phyloP scores from a whole-genome alignment of 202 grass and related monocot genomes.

The Hordeum pubiflorum region DNA sequence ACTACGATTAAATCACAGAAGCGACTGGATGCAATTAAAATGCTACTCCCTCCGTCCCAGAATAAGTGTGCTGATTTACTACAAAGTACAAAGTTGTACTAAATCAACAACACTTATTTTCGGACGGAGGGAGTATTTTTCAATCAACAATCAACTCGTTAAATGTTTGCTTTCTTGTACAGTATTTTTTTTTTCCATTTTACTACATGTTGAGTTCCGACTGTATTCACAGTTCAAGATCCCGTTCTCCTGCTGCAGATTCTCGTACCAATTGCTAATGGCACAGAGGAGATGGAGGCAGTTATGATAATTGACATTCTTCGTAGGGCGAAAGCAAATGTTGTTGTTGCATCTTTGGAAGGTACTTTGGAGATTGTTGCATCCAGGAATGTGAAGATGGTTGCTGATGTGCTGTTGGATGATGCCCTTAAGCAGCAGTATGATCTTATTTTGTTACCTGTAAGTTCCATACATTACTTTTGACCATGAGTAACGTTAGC shows the following conservation, averaged over 20 bases:
- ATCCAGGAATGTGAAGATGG: slow-evolving; percentile 75
- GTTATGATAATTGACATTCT: slow-evolving; percentile 77
- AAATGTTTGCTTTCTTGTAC: background rate
- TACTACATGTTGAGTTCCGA: background rate
- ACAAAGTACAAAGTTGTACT: no score
- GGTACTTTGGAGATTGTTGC: slow-evolving; percentile 57
- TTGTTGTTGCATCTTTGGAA: slow-evolving; percentile 64
- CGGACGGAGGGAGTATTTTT: background rate
- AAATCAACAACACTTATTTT: no score
- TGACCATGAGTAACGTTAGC: background rate
- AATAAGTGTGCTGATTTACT: no score
- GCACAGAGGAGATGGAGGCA: slow-evolving; percentile 79
- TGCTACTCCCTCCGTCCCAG: background rate
- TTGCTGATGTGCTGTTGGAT: slow-evolving; percentile 70
- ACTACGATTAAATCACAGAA: background rate
- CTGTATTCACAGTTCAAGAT: background rate
- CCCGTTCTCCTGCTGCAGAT: slow-evolving; percentile 35
- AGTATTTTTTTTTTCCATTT: background rate
- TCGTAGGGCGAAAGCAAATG: slow-evolving; percentile 57
- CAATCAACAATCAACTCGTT: background rate
- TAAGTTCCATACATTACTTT: slow-evolving; percentile 39
- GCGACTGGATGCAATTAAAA: background rate
- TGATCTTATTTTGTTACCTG: slow-evolving; percentile 72
- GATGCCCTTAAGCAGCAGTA: slow-evolving; percentile 57
- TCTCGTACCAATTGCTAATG: slow-evolving; percentile 80